phyloP scores from a whole-genome alignment of 345 rosid species.

The Clarkia xantiana region DNA sequence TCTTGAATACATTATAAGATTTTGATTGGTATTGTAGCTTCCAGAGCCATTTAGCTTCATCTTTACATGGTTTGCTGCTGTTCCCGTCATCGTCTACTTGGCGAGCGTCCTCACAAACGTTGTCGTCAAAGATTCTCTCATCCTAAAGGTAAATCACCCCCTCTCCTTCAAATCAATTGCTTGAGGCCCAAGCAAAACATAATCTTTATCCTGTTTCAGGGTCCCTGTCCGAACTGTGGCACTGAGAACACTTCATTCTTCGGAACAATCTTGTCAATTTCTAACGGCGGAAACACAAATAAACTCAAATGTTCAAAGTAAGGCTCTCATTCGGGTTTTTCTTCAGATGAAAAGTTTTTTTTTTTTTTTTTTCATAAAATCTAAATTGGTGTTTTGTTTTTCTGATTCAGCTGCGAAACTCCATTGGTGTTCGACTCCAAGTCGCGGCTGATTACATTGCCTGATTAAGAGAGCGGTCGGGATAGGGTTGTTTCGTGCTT shows the following conservation, averaged over 20 bases:
- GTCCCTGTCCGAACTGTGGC: slow-evolving; percentile 88
- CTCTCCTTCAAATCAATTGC: too few relatives aligned
- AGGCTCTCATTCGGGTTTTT: slow-evolving; percentile 9
- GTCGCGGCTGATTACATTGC: slow-evolving; percentile 68
- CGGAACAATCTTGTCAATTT: slow-evolving; percentile 65
- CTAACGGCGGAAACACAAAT: slow-evolving; percentile 62
- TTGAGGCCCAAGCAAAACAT: too few relatives aligned
- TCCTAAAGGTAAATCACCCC: slow-evolving; percentile 40
- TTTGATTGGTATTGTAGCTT: slow-evolving; percentile 32
- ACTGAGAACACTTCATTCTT: slow-evolving; percentile 83
- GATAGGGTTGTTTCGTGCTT: too few relatives aligned
- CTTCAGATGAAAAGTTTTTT: too few relatives aligned
- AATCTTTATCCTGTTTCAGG: slow-evolving; percentile 25
- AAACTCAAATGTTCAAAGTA: slow-evolving; percentile 71
- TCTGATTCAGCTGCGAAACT: slow-evolving; percentile 58
- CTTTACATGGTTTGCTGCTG: slow-evolving; percentile 95
- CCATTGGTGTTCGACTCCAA: slow-evolving; percentile 35
- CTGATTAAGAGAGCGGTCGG: slow-evolving; percentile 16
- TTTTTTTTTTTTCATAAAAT: too few relatives aligned
- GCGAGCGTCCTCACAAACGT: slow-evolving; percentile 59
- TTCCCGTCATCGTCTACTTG: slow-evolving; percentile 54
- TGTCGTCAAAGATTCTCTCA: slow-evolving; percentile 60
- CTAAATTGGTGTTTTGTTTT: too few relatives aligned
- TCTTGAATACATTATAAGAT: too few relatives aligned
- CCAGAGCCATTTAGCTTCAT: slow-evolving; percentile 88